These are phyloP conservation scores for Pilasporangium apinafurcum DNA, from an alignment of 352 stramenopile species.

Conservation along the genomic window DNA sequence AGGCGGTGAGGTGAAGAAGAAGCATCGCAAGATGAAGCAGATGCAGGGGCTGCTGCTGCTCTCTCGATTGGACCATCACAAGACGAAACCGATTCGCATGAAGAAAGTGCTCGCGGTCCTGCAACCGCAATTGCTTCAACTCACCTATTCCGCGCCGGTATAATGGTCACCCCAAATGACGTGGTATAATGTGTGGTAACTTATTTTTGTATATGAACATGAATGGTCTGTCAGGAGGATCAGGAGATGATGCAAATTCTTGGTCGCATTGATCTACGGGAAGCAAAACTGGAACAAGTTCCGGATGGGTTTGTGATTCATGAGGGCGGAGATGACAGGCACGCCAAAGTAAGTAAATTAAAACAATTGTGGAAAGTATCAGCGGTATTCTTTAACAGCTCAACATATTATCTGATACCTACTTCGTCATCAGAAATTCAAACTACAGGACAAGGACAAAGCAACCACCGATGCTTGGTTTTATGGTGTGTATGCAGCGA, in stretches of 20 bases:
- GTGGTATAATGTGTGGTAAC: not conserved
- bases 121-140: slow-evolving; percentile 59
- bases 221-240: slow-evolving; percentile 26
- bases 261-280: slow-evolving; percentile 47
- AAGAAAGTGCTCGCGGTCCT: slow-evolving; percentile 58
- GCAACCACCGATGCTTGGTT: slow-evolving; percentile 77
- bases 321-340: slow-evolving; percentile 36
- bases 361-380: too few species aligned
- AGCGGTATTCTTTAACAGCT: too few species aligned
- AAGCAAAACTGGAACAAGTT: slow-evolving; percentile 65
- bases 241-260: slow-evolving; percentile 63
- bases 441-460: slow-evolving; percentile 74
- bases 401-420: too few species aligned
- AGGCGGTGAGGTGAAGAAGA: slow-evolving; percentile 25
- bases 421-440: slow-evolving; percentile 62
- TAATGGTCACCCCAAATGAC: not conserved
- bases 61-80: slow-evolving; percentile 20
- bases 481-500: slow-evolving; percentile 64
- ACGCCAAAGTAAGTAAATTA: too few species aligned
- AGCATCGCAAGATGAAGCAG: slow-evolving; percentile 68
- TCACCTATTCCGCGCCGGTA: slow-evolving; percentile 57
- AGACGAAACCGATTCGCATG: not conserved
- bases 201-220: not conserved
- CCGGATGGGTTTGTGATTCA: slow-evolving; percentile 73
- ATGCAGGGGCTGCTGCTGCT: slow-evolving; percentile 73